Conservation (phyloP, 1,139 yeast genomes). For the Pichia sp. region DNA sequence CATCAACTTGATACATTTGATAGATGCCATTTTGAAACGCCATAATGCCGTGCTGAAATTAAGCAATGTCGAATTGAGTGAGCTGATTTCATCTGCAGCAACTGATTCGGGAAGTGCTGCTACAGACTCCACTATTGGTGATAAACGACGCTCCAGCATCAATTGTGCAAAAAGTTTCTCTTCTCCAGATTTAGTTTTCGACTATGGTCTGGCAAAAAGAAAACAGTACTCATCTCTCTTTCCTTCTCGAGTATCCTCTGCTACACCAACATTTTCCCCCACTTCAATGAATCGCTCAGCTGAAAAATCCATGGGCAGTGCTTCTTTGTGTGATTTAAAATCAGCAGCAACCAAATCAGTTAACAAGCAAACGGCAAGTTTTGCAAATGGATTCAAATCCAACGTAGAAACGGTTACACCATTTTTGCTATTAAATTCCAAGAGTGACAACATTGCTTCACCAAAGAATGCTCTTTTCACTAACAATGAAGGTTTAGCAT, state of each 20-base stretch:
- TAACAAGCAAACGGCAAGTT: background rate
- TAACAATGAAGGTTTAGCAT: background rate
- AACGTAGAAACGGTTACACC: slow-evolving; percentile 7
- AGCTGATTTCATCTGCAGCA: slow-evolving; percentile 8
- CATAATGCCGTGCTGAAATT: slow-evolving; percentile 20
- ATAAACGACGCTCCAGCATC: slow-evolving; percentile 3
- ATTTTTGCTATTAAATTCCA: slow-evolving; percentile 1
- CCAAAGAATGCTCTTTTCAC: background rate
- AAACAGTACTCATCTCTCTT: slow-evolving; percentile 17
- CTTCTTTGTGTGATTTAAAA: background rate
- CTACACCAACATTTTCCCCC: background rate
- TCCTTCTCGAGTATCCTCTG: slow-evolving; percentile 4
- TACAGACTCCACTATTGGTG: slow-evolving; percentile 1
- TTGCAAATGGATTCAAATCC: slow-evolving; percentile 6
- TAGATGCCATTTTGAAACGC: slow-evolving; percentile 37
- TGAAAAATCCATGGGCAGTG: background rate
- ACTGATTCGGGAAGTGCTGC: background rate
- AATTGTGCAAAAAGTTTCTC: background rate
- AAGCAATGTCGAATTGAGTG: slow-evolving; percentile 12
- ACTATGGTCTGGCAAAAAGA: slow-evolving; percentile 13
- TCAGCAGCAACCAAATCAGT: background rate
- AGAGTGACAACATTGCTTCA: background rate
- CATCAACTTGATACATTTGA: slow-evolving; percentile 45
- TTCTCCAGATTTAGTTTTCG: slow-evolving; percentile 10
- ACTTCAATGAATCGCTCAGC: background rate